Conservation (phyloP, 2,329 filamentous ascomycete genomes). For the Colletotrichum theobromicola region DNA sequence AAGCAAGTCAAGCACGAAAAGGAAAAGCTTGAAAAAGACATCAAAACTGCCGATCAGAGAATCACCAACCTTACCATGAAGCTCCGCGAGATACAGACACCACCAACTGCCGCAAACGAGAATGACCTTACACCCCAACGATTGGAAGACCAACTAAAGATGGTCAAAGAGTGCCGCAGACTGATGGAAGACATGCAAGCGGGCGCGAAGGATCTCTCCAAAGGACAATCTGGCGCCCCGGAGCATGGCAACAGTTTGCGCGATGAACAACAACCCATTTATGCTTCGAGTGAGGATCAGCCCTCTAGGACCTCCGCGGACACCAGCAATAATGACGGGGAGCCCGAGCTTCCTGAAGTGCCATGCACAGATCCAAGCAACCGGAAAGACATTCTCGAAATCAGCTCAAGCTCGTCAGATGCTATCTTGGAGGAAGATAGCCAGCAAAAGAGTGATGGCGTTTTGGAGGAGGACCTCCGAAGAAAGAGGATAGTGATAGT, state of each 20-base stretch:
- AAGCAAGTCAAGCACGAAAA: background rate
- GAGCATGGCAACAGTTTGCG: background rate
- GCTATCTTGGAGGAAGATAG: background rate
- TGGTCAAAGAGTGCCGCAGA: background rate
- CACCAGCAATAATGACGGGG: background rate
- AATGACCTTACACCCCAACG: background rate
- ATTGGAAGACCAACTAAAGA: background rate
- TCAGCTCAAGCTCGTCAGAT: background rate
- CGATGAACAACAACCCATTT: background rate
- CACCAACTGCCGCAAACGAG: background rate
- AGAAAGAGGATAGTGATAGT: background rate
- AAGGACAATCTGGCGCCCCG: background rate
- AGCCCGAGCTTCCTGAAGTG: background rate
- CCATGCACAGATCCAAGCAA: background rate
- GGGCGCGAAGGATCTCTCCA: background rate
- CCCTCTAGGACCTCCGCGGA: background rate
- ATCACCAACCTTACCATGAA: constrained; percentile 16
- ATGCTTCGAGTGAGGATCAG: background rate
- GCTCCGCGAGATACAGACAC: background rate
- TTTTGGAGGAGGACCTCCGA: background rate
- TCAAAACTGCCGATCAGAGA: constrained; percentile 10
- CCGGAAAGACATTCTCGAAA: background rate
- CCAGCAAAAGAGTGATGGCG: background rate
- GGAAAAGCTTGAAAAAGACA: background rate
- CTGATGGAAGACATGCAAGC: background rate